These are phyloP conservation scores for Didymella keratinophila DNA, from an alignment of 2,329 filamentous ascomycete species.

Conservation along the genomic window DNA sequence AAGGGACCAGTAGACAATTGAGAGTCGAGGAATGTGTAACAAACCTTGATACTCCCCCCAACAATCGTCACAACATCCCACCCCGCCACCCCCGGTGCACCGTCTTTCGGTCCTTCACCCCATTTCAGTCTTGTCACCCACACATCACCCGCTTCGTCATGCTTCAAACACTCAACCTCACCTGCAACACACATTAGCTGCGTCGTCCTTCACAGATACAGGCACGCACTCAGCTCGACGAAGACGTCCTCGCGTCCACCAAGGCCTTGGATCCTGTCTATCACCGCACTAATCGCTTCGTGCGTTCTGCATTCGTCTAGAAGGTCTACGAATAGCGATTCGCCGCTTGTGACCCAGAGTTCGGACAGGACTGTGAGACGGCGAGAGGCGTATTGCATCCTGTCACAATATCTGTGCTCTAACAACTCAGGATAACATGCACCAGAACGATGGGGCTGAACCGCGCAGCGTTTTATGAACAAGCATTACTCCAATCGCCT, in stretches of 20 bases:
- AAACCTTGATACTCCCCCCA: neutral
- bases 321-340: neutral
- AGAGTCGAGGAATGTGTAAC: neutral
- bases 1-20: neutral
- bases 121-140: conserved; percentile 2
- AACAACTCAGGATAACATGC: too few relatives aligned
- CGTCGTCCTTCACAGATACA: neutral
- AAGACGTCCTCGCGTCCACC: neutral
- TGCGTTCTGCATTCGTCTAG: neutral
- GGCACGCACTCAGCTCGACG: neutral
- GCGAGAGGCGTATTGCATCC: neutral
- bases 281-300: neutral
- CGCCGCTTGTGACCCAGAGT: neutral
- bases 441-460: too few relatives aligned
- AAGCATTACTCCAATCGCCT: too few relatives aligned
- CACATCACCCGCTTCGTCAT: neutral
- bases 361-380: neutral
- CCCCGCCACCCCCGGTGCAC: neutral
- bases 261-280: neutral
- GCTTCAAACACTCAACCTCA: neutral
- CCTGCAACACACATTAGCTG: neutral
- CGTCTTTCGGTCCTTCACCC: neutral
- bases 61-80: neutral
- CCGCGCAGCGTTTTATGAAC: too few relatives aligned
- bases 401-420: too few relatives aligned